Evolutionary conservation across 2,329 filamentous ascomycete species (phyloP), one percentile per base, ranked within the genome.

Genomic region (Talaromyces piceae): DNA sequence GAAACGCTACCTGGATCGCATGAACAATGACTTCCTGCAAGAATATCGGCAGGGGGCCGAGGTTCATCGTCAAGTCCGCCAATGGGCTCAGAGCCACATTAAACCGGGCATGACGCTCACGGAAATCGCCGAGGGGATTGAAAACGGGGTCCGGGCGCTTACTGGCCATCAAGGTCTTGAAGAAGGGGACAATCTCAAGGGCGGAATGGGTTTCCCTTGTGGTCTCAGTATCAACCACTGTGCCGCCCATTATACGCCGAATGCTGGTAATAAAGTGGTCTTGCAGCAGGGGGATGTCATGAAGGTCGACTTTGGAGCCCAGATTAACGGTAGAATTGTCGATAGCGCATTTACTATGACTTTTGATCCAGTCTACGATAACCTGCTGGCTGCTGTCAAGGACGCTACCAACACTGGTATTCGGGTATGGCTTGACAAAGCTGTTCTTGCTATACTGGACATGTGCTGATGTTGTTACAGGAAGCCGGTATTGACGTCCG

Each of bases 401-500:
- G 82, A 82, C 59, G 82, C 81, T 37, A 87, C 83, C 22, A 84
- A 87, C 58, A 82, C 83, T 18, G 91, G 91, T 63, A 80, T 96
- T 63, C 84, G 74, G 60, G 76, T 78, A 68, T 58, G 69, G 59
- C 12, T 49, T 46, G 4, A 41, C 41, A 30, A 13, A 23, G 22
- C n/a, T 39, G 8, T 1, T 41, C 8, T 50, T 11, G 18, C 2
- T 4, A 13, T 20, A 23, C 20, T 6, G 13, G 9, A n/a, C 13
- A 9, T 7, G 20, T 28, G 47, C 53, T 61, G 44, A 59, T 52
- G n/a, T 5, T 6, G 9, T n/a, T 50, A 20, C 58, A 82, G 76
- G 87, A 94, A 74, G 90, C 91, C 5, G 91, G 91, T 61, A 95
- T 96, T 62, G 91, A 96, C 65, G 90, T 89, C 44, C 84, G 91